phyloP scores from a whole-genome alignment of 108 stramenopile genomes.

The Nannochloropsis salina region DNA sequence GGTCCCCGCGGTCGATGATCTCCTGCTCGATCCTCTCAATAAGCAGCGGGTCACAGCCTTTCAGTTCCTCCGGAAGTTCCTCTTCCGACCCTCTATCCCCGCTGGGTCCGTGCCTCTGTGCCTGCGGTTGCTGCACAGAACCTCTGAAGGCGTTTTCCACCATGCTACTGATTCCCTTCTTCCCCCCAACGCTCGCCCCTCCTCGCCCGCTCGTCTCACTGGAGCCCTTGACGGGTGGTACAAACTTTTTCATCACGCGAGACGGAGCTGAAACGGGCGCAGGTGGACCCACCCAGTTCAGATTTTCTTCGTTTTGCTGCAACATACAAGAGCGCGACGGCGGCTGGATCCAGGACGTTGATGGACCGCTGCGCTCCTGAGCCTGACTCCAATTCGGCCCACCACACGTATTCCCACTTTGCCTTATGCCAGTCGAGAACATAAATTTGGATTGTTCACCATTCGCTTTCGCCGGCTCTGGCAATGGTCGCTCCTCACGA shows the following conservation, averaged over 20 bases:
- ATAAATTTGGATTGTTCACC: too few relatives aligned
- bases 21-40: conserved; percentile 46
- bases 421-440: too few relatives aligned
- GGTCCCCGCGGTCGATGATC: conserved; percentile 37
- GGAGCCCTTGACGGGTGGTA: not conserved
- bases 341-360: too few relatives aligned
- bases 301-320: too few relatives aligned
- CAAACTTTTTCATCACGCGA: conserved; percentile 18
- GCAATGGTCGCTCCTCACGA: too few relatives aligned
- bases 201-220: conserved; percentile 5
- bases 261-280: not conserved
- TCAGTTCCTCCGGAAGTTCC: conserved; percentile 48
- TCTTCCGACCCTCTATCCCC: conserved; percentile 20
- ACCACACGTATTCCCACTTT: too few relatives aligned
- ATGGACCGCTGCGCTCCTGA: too few relatives aligned
- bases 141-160: not conserved
- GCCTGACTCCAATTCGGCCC: too few relatives aligned
- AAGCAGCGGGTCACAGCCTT: conserved; percentile 47
- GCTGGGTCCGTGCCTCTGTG: not conserved
- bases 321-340: too few relatives aligned
- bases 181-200: not conserved
- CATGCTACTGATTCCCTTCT: not conserved
- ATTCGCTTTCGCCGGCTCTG: too few relatives aligned
- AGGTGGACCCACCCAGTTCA: not conserved
- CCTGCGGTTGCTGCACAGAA: not conserved